Evolutionary conservation across 2,329 filamentous ascomycete species (phyloP), one percentile per base, ranked within the genome.

Genomic region (Paecilomyces sp.): DNA sequence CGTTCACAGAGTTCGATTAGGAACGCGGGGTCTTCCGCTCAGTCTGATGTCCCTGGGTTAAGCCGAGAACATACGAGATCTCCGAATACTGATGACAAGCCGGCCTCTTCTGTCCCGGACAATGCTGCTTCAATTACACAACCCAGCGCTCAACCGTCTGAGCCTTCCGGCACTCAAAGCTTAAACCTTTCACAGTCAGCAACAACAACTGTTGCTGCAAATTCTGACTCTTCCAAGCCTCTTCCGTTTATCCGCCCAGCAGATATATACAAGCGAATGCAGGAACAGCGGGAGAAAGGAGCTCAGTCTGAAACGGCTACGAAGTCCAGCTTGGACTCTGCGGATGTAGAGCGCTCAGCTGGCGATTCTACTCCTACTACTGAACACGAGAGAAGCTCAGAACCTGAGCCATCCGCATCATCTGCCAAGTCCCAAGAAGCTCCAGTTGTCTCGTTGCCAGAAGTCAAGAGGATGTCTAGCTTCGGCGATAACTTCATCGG

Each of bases 231-330:
- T 41, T 70, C 76, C 56, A 87, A 86, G 65, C 71, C 84, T 0
- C 74, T 84, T 22, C 82, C 86, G 0, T 87, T 93, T 64, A 81
- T 91, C 59, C 82, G 89, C 41, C 89, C 91, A 1, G 84, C 88
- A 12, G 90, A 95, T 65, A 88, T 92, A 51, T 92, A 93, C 71
- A 88, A 84, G 68, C 85, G 88, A 5, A 80, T 88, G 71, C 84
- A 84, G 57, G 87, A 90, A 64, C 88, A 90, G 64, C 81, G 80
- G 57, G 79, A 83, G 62, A 82, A 77, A 64, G 81, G 84, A 64
- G 76, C 81, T 41, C 79, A 80, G 59, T 85, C 84, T 1, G 73
- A 83, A 59, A 86, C 88, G 1, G 83, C 83, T 9, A 75, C 80
- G 22, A 78, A 83, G 57, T 82, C 84, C 4, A 86, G 81, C 63